Evolutionary conservation across 163 green algal genomes (phyloP).

Genomic region (Scenedesmus sp.): DNA sequence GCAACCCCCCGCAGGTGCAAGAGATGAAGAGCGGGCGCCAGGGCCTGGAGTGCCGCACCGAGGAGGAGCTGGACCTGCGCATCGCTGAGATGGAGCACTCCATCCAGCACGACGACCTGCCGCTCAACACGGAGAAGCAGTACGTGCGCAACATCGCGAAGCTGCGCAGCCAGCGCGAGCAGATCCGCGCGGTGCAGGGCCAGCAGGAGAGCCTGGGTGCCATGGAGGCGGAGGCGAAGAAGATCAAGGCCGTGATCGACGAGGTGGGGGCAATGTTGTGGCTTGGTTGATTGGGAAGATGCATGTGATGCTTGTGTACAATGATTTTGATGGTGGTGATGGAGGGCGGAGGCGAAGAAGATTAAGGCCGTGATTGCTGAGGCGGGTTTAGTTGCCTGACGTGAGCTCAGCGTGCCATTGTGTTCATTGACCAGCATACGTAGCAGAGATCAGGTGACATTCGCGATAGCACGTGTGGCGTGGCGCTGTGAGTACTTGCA

Average conservation of each 20-base stretch:
- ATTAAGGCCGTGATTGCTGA: conserved; percentile 52
- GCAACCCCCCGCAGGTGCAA: background rate
- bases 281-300: background rate
- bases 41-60: conserved; percentile 60
- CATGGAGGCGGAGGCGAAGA: conserved; percentile 61
- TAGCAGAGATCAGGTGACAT: background rate
- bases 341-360: conserved; percentile 56
- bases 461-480: background rate
- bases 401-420: background rate
- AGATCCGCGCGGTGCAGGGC: conserved; percentile 54
- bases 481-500: background rate
- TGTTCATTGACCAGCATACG: background rate
- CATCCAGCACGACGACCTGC: conserved; percentile 59
- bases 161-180: conserved; percentile 59
- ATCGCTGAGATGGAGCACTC: conserved; percentile 66
- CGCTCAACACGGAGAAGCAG: conserved; percentile 69
- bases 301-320: too few species aligned
- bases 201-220: conserved; percentile 51
- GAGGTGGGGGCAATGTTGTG: conserved; percentile 52
- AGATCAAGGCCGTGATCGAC: conserved; percentile 63
- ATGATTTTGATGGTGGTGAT: background rate
- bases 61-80: conserved; percentile 72
- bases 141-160: conserved; percentile 64
- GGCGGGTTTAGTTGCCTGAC: too few species aligned
- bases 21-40: conserved; percentile 50